Conservation (phyloP, 2,329 filamentous ascomycete genomes). For the Alternaria triticimaculans region DNA sequence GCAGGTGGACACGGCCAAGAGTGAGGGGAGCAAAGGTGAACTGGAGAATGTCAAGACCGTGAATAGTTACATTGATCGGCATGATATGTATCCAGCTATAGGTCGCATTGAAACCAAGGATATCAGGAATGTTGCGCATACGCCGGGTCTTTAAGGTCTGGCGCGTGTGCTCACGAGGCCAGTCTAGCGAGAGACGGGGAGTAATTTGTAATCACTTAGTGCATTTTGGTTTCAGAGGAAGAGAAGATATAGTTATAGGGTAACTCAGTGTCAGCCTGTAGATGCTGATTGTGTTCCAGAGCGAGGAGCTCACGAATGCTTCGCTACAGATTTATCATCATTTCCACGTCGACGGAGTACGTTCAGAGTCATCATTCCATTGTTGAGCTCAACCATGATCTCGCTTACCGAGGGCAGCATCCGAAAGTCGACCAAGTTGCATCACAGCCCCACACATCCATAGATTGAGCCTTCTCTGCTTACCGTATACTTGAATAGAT, state of each 20-base stretch:
- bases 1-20: slow-evolving; percentile 36
- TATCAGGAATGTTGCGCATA: slow-evolving; percentile 41
- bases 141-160: not conserved
- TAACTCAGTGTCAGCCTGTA: not conserved
- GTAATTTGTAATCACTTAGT: not conserved
- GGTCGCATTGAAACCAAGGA: slow-evolving; percentile 50
- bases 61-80: slow-evolving; percentile 49
- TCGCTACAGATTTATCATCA: not conserved
- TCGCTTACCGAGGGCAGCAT: not conserved
- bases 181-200: not conserved
- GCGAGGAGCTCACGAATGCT: not conserved
- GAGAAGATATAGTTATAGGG: not conserved
- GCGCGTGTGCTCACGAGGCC: not conserved
- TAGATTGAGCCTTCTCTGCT: not conserved
- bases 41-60: slow-evolving; percentile 40
- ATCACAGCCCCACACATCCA: not conserved
- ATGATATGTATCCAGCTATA: slow-evolving; percentile 52
- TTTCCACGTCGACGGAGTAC: not conserved
- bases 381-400: not conserved
- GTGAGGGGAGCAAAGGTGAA: slow-evolving; percentile 25
- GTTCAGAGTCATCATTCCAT: not conserved
- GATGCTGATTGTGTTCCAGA: not conserved
- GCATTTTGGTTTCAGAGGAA: not conserved
- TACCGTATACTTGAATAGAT: not conserved
- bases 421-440: not conserved